Evolutionary conservation across 306 rosid species (phyloP).

Genomic region (Purshia tridentata): DNA sequence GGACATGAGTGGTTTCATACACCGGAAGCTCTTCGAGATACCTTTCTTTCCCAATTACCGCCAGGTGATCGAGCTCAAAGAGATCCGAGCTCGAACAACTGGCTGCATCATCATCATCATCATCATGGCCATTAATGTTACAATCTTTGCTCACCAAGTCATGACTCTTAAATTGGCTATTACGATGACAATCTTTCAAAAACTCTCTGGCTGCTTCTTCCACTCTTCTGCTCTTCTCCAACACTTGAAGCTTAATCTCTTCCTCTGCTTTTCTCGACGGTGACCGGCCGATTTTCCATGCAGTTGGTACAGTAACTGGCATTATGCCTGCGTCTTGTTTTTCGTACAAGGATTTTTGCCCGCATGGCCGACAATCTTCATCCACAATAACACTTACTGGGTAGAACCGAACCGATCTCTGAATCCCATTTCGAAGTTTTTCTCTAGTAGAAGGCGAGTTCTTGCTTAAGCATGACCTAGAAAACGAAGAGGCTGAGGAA

Average conservation of each 20-base stretch:
- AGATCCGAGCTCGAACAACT: constrained; percentile 96
- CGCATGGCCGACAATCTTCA: constrained; percentile 61
- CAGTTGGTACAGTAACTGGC: constrained; percentile 46
- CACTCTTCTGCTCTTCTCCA: constrained; percentile 36
- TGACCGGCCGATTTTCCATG: constrained; percentile 60
- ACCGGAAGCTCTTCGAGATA: constrained; percentile 83
- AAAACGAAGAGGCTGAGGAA: constrained; percentile 73
- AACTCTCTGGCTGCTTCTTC: constrained; percentile 51
- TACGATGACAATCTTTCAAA: constrained; percentile 52
- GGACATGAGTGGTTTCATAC: constrained; percentile 68
- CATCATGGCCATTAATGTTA: background rate
- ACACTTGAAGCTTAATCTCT: constrained; percentile 20
- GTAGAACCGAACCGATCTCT: constrained; percentile 72
- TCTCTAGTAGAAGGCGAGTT: constrained; percentile 56
- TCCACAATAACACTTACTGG: constrained; percentile 76
- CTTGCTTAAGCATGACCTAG: constrained; percentile 82
- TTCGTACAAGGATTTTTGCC: constrained; percentile 57
- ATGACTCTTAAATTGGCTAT: constrained; percentile 29
- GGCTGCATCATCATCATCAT: constrained; percentile 55
- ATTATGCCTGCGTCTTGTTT: constrained; percentile 30
- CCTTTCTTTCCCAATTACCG: constrained; percentile 41
- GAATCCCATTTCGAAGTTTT: constrained; percentile 43
- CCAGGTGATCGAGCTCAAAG: constrained; percentile 83
- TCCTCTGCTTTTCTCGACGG: constrained; percentile 34
- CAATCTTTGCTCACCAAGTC: constrained; percentile 40